phyloP scores from a whole-genome alignment of 164 flowering plant genomes.

The Santalum album region DNA sequence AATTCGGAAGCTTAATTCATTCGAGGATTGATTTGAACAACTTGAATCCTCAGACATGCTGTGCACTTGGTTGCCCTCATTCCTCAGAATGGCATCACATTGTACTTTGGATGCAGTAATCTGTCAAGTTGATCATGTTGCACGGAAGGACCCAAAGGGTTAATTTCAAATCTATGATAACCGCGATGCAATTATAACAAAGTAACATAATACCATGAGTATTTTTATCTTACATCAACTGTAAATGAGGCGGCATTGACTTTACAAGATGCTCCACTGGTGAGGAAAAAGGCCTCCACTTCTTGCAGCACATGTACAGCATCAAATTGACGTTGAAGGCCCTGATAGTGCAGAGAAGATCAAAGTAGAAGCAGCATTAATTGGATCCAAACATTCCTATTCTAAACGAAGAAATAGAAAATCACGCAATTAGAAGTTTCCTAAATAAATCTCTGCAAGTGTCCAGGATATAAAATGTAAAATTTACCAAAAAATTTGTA shows the following conservation, averaged over 20 bases:
- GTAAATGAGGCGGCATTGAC: constrained; percentile 41
- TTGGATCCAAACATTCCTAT: not conserved
- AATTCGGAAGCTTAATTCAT: constrained; percentile 40
- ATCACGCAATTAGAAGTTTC: not conserved
- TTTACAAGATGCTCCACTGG: constrained; percentile 60
- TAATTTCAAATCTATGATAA: no score
- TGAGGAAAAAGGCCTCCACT: constrained; percentile 47
- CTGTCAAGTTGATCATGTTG: constrained; percentile 31
- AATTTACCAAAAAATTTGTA: no score
- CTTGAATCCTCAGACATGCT: constrained; percentile 21
- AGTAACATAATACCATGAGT: no score
- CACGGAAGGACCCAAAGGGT: no score
- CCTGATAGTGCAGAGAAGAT: constrained; percentile 31
- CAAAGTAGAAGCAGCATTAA: not conserved
- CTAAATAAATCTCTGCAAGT: no score
- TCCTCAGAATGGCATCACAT: constrained; percentile 30
- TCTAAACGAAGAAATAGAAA: not conserved
- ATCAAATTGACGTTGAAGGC: constrained; percentile 58
- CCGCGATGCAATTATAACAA: no score
- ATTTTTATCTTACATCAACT: constrained; percentile 75
- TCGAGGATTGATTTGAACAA: constrained; percentile 9
- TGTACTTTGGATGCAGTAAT: constrained; percentile 46
- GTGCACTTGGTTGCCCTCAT: constrained; percentile 9
- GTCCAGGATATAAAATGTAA: no score
- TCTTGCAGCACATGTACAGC: constrained; percentile 68